Conservation (phyloP, 225 moss, liverwort and hornwort species). For the Neckera pumila region DNA sequence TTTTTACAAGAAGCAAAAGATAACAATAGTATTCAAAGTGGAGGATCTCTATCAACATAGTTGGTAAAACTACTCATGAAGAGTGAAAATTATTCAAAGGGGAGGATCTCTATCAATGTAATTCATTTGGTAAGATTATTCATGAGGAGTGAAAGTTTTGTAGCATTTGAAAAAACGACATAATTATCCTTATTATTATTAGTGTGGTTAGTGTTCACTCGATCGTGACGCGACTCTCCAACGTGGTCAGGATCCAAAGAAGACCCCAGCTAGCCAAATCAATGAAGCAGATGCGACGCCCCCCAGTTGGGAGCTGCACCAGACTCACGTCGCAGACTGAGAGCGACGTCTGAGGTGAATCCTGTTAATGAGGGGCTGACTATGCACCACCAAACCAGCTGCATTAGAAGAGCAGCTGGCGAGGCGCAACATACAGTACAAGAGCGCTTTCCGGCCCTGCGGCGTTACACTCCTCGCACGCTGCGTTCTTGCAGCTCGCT, state of each 20-base stretch:
- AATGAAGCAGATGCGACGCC: not conserved
- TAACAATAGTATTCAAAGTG: not conserved
- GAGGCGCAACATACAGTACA: not conserved
- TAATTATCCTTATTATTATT: too few species aligned
- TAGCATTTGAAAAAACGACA: not conserved
- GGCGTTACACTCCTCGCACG: conserved; percentile 10
- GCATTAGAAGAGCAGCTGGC: not conserved
- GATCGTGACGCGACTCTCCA: not conserved
- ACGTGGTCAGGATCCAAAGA: not conserved
- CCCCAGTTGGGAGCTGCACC: not conserved
- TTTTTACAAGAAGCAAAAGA: not conserved
- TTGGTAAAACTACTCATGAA: not conserved
- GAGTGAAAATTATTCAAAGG: not conserved
- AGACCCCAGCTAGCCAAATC: not conserved
- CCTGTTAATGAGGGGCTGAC: not conserved
- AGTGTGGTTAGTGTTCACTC: not conserved
- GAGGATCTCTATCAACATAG: not conserved
- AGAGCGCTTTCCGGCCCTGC: not conserved
- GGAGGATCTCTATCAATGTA: not conserved
- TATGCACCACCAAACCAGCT: not conserved
- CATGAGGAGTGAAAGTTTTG: too few species aligned
- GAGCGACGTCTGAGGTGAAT: not conserved
- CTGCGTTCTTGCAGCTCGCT: conserved; percentile 15
- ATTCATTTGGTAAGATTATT: not conserved
- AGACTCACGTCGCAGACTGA: not conserved